Conservation (phyloP, 2,329 filamentous ascomycete species). For the Botrytis porri region DNA sequence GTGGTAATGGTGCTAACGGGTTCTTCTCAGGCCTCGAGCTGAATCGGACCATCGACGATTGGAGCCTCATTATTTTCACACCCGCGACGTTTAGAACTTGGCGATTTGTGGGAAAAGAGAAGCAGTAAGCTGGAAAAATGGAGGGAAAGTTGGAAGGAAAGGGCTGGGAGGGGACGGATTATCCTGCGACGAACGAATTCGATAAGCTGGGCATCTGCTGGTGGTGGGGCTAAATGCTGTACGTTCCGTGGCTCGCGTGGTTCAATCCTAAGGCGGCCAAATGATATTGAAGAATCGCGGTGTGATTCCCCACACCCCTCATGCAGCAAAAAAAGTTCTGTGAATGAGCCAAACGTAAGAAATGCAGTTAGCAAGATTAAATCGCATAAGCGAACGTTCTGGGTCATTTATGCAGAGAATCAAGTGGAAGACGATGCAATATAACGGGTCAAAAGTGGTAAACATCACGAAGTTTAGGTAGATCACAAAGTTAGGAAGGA, state of each 20-base stretch:
- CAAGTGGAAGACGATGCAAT: slow-evolving; percentile 13
- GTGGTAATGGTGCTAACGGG: neutral
- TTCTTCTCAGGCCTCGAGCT: slow-evolving; percentile 9
- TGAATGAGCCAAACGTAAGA: neutral
- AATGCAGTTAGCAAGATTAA: neutral
- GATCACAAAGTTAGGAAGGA: neutral
- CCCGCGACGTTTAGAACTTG: neutral
- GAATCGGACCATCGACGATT: neutral
- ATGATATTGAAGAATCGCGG: neutral
- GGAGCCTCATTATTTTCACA: neutral
- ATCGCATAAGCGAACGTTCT: neutral
- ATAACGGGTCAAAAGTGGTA: neutral
- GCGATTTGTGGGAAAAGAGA: neutral
- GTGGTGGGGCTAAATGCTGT: neutral
- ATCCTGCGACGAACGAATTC: neutral
- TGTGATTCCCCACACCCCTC: slow-evolving; percentile 15
- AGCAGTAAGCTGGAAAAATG: neutral
- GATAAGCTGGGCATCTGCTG: neutral
- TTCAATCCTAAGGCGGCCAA: neutral
- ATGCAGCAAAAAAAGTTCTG: slow-evolving; percentile 16
- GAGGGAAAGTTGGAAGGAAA: neutral
- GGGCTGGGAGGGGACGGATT: neutral
- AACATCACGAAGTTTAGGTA: neutral
- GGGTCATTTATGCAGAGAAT: neutral
- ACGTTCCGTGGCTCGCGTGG: no score